These are phyloP conservation scores for Prunus fruticosa DNA, from an alignment of 306 rosid species.

Conservation along the genomic window DNA sequence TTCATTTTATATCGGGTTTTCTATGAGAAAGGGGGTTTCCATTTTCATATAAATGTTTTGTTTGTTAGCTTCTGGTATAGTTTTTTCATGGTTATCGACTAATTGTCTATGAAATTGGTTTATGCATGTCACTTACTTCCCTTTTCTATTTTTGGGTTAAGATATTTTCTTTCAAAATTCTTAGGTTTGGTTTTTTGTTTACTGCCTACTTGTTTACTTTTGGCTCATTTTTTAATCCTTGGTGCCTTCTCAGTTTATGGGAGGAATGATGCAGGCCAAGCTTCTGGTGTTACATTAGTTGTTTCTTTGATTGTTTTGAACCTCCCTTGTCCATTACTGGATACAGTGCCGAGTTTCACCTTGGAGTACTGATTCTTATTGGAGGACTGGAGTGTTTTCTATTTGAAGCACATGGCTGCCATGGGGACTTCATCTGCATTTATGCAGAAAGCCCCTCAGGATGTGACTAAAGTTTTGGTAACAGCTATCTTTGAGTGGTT, in stretches of 20 bases:
- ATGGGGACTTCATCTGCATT: constrained; percentile 34
- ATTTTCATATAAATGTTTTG: background rate
- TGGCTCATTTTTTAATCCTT: background rate
- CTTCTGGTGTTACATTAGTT: constrained; percentile 2
- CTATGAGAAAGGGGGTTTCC: background rate
- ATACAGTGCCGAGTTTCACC: constrained; percentile 36
- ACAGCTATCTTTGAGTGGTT: constrained; percentile 84
- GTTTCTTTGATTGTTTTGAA: constrained; percentile 14
- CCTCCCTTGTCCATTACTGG: constrained; percentile 13
- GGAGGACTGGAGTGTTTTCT: constrained; percentile 34
- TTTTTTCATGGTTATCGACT: background rate
- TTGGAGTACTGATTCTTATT: constrained; percentile 27
- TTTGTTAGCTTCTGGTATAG: background rate
- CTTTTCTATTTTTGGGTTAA: background rate
- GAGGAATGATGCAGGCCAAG: background rate
- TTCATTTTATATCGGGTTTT: background rate
- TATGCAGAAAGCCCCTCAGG: constrained; percentile 18
- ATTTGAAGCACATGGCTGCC: constrained; percentile 42
- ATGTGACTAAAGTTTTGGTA: constrained; percentile 37
- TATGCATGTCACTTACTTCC: background rate
- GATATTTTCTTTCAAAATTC: background rate
- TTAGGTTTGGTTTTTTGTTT: background rate
- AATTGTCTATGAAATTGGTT: background rate
- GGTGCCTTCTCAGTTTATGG: background rate
- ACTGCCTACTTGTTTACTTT: background rate